Conservation (phyloP, 441 rosid species). For the Arabidopsis lyrata region DNA sequence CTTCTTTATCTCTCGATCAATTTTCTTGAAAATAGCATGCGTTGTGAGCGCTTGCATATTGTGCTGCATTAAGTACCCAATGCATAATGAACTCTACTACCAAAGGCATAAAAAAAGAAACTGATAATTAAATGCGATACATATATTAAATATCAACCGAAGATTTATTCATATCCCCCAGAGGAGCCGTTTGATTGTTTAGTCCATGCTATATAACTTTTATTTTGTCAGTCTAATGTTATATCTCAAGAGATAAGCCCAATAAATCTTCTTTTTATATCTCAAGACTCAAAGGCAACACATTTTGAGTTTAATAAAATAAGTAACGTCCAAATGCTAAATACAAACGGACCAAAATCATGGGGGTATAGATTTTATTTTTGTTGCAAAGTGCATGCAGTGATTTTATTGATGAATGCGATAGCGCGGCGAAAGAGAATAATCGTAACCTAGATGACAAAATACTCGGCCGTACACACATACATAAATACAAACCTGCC, state of each 20-base stretch:
- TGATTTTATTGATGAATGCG: slow-evolving; percentile 39
- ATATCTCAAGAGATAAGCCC: too few relatives aligned
- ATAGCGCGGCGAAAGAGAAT: slow-evolving; percentile 34
- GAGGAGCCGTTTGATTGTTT: background rate
- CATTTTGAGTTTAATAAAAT: background rate
- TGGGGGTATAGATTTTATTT: background rate
- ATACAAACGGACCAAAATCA: background rate
- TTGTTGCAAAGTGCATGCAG: slow-evolving; percentile 31
- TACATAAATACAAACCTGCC: slow-evolving; percentile 40
- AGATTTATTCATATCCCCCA: background rate
- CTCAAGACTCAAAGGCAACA: background rate
- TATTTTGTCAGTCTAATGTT: too few relatives aligned
- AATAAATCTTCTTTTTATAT: background rate
- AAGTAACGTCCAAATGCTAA: background rate
- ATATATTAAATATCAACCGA: background rate
- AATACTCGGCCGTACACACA: slow-evolving; percentile 38
- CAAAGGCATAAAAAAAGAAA: background rate
- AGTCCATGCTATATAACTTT: slow-evolving; percentile 2
- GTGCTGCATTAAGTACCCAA: background rate
- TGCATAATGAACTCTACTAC: background rate
- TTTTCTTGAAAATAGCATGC: too few relatives aligned
- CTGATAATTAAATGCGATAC: background rate
- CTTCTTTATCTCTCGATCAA: too few relatives aligned
- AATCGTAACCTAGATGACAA: slow-evolving; percentile 31
- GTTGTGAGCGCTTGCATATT: too few relatives aligned